A percentile compares a stretch with the other conserved stretches of the same genome.
Conservation (phyloP, 371 early-diverging fungal genomes). For the Mortierella sp. region DNA sequence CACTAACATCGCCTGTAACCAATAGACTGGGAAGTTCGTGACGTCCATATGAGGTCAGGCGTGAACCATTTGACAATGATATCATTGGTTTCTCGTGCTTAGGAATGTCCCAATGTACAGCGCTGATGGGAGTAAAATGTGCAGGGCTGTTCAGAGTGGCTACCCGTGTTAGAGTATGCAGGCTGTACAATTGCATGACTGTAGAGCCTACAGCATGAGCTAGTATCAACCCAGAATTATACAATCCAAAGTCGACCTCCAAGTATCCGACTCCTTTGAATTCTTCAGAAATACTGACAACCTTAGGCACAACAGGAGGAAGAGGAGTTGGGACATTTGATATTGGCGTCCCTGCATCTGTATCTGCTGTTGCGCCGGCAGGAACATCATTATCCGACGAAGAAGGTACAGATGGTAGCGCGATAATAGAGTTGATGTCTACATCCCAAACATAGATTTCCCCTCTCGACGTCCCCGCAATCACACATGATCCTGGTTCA, state of each 20-base stretch:
- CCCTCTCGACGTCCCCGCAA: conserved; percentile 45
- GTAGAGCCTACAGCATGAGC: conserved; percentile 18
- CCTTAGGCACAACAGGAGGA: not conserved
- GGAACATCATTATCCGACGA: conserved; percentile 12
- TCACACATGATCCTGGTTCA: conserved; percentile 29
- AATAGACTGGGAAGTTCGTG: conserved; percentile 35
- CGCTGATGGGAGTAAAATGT: conserved; percentile 39
- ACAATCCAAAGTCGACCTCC: conserved; percentile 33
- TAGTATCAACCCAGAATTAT: conserved; percentile 27
- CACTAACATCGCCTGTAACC: conserved; percentile 34
- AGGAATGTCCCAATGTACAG: conserved; percentile 39
- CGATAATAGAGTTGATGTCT: conserved; percentile 20
- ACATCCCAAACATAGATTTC: conserved; percentile 48
- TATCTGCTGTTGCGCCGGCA: conserved; percentile 13
- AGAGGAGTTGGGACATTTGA: not conserved
- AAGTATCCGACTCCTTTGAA: conserved; percentile 35
- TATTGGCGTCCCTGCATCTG: not conserved
- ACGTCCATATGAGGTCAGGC: conserved; percentile 7
- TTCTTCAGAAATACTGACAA: conserved; percentile 29
- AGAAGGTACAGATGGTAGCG: conserved; percentile 9
- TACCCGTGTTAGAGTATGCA: conserved; percentile 27
- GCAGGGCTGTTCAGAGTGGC: conserved; percentile 43
- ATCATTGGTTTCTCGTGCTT: conserved; percentile 48
- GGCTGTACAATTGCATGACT: conserved; percentile 41
- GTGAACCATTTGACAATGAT: conserved; percentile 20